phyloP scores from a whole-genome alignment of 2,329 filamentous ascomycete species.

The Biscogniauxia mediterranea region DNA sequence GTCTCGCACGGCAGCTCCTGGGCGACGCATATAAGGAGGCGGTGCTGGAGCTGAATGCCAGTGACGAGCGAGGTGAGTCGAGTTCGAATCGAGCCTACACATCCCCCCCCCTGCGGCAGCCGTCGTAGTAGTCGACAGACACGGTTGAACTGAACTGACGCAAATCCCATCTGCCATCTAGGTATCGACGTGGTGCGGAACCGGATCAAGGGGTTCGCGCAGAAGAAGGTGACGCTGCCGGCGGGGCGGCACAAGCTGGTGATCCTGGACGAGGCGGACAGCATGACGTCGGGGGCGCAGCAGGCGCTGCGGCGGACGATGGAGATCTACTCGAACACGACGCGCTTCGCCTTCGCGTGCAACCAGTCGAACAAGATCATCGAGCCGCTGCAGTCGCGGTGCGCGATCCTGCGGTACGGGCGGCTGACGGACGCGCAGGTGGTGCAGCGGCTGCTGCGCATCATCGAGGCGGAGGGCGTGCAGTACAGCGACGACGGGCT shows the following conservation, averaged over 20 bases:
- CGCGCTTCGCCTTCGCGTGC: conserved; percentile 95
- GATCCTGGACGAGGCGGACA: conserved; percentile 96
- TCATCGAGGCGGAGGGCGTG: conserved; percentile 89
- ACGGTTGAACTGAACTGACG: too few relatives aligned
- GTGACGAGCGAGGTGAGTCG: conserved; percentile 76
- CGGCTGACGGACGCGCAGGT: conserved; percentile 90
- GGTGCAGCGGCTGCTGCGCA: conserved; percentile 85
- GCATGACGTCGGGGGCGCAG: conserved; percentile 95
- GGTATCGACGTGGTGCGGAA: conserved; percentile 97
- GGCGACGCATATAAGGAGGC: conserved; percentile 97
- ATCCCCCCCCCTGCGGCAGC: too few relatives aligned
- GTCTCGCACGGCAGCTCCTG: conserved; percentile 85
- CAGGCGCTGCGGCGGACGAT: conserved; percentile 93
- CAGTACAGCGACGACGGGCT: conserved; percentile 90
- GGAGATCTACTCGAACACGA: conserved; percentile 98
- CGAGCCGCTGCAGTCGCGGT: conserved; percentile 95
- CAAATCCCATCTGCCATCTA: conserved; percentile 27
- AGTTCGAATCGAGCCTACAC: too few relatives aligned
- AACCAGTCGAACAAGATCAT: conserved; percentile 99
- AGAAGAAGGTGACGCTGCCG: conserved; percentile 97
- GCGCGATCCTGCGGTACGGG: conserved; percentile 91
- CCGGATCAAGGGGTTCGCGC: conserved; percentile 95
- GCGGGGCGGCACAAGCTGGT: conserved; percentile 91
- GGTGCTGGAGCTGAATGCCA: conserved; percentile 92
- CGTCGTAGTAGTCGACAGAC: too few relatives aligned